These are phyloP conservation scores for Trichosporon faecale DNA, from an alignment of 1,284 basidiomycete genomes.

Conservation along the genomic window DNA sequence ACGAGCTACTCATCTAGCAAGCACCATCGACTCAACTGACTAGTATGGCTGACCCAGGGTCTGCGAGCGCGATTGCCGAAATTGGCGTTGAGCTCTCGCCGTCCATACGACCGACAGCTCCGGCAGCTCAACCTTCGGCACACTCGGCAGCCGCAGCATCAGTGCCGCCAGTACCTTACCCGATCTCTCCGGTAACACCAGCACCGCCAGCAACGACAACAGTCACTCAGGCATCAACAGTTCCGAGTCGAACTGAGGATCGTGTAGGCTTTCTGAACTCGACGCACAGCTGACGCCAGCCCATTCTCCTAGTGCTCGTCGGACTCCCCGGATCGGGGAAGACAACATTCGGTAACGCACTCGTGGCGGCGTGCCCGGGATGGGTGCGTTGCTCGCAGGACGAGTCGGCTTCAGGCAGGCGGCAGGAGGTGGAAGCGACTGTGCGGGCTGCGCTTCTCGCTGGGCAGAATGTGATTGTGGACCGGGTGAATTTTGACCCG, in stretches of 20 bases:
- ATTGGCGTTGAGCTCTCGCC: background rate
- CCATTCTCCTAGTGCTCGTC: slow-evolving; percentile 41
- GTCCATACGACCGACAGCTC: background rate
- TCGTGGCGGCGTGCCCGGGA: slow-evolving; percentile 24
- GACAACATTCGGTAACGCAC: slow-evolving; percentile 42
- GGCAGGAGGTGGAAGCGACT: slow-evolving; percentile 45
- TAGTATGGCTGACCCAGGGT: background rate
- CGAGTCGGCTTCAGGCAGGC: slow-evolving; percentile 38
- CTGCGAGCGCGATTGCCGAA: background rate
- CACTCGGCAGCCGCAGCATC: background rate
- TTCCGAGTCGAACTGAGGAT: background rate
- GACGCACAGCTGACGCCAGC: background rate
- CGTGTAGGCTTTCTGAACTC: background rate
- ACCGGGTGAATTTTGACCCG: slow-evolving; percentile 47
- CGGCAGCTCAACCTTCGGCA: background rate
- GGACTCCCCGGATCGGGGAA: slow-evolving; percentile 50
- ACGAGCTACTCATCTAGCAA: background rate
- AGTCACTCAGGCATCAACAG: background rate
- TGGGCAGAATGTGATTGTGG: slow-evolving; percentile 48
- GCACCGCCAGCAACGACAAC: background rate
- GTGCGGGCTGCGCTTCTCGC: slow-evolving; percentile 32
- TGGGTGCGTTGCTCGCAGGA: slow-evolving; percentile 52
- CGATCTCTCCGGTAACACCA: background rate
- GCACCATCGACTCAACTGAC: background rate
- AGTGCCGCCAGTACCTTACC: background rate